Base-by-base conservation (phyloP, 805 yeast species). In the Saturnispora dispora region DNA sequence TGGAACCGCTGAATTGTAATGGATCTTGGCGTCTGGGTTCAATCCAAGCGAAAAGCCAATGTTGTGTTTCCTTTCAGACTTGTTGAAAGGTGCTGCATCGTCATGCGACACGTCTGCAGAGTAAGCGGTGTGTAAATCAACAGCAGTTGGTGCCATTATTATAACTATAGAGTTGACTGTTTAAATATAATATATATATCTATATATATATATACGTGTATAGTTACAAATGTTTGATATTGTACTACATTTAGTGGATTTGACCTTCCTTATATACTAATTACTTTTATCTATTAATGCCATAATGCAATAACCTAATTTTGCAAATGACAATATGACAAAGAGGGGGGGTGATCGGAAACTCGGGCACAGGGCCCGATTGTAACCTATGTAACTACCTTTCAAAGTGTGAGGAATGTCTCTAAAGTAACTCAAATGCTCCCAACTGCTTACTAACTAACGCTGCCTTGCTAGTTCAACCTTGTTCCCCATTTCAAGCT, bases 1-100 rank as follows among this genome's bases (percentile, higher is more conserved):
- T 58, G 98, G 95, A 30, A 90, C 86, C 40, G 96, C 85, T 47
- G 98, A 89, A 68, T 93, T 91, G 76, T 91, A 95, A 66, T 88
- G 85, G 58, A 85, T 80, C 23, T 72, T 65, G 18, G 83, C 83
- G 43, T 82, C 90, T 42, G 76, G 76, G 58, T 76, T 75, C 55
- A 85, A 74, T 39, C 75, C 76, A 46, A 78, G 54, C 28, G 65
- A 53, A 6, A 67, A 59, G 42, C 65, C 66, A 25, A 67, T 67
- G 27, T 67, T 59, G 27, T 57, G 59, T 45, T 63, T 60, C 54
- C 63, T 62, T 46, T 58, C 58, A 27, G 60, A 50, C 40, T 63
- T 60, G 18, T 57, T 60, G 52, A 59, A 60, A 8, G 58, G 62
- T 42, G 58, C 45, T 27, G 52, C 52, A 37, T 52, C 58, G 36